Conservation (phyloP, 805 yeast species). For the Jamesozyma spencerorum region DNA sequence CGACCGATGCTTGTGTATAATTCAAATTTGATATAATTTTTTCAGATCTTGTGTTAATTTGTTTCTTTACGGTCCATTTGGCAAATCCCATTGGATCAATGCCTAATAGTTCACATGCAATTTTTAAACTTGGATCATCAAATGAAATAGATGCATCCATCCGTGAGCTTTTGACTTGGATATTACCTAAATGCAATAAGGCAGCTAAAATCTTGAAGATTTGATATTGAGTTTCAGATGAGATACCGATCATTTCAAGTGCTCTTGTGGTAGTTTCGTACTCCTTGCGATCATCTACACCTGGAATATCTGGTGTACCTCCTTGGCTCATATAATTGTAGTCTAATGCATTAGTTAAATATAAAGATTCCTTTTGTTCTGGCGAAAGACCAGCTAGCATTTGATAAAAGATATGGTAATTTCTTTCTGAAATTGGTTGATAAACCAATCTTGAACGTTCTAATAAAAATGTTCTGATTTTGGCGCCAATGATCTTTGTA, state of each 20-base stretch:
- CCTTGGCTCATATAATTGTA: conserved; percentile 86
- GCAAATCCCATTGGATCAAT: conserved; percentile 65
- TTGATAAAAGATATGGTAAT: conserved; percentile 93
- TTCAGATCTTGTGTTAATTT: conserved; percentile 86
- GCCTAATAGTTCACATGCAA: conserved; percentile 80
- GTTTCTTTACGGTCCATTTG: conserved; percentile 89
- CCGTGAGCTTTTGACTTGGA: conserved; percentile 75
- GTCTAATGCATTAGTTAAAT: conserved; percentile 56
- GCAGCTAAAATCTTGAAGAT: conserved; percentile 81
- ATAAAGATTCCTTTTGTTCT: conserved; percentile 45
- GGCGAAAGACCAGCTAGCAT: conserved; percentile 59
- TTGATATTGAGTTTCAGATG: conserved; percentile 46
- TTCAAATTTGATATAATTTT: conserved; percentile 78
- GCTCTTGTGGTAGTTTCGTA: conserved; percentile 70
- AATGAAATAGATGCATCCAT: conserved; percentile 72
- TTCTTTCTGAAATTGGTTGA: conserved; percentile 82
- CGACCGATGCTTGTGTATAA: conserved; percentile 78
- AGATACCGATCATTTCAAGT: conserved; percentile 67
- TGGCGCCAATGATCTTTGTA: conserved; percentile 86
- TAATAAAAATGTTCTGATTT: conserved; percentile 82
- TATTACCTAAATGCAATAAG: conserved; percentile 85
- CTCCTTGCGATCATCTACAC: conserved; percentile 76
- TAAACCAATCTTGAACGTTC: conserved; percentile 92
- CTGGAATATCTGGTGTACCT: conserved; percentile 58
- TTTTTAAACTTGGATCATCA: conserved; percentile 76